Evolutionary conservation across 2,329 filamentous ascomycete species (phyloP), one percentile per base, ranked within the genome.

Genomic region (Xylariomycetidae sp.): DNA sequence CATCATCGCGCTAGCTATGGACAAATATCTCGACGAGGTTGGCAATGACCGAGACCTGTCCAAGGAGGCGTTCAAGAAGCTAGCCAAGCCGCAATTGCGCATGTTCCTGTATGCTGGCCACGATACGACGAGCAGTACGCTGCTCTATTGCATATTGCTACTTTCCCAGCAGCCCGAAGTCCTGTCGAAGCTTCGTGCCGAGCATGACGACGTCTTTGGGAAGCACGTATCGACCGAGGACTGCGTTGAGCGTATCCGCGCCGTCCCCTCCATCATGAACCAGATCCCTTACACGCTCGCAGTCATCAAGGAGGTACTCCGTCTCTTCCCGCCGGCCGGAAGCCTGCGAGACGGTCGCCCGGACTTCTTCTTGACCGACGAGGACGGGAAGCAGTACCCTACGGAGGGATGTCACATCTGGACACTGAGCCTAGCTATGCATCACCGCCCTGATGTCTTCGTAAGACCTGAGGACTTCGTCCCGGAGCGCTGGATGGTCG

Each of bases 121-220:
- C 45, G 79, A 83, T 42, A 81, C 79, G 0, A 78, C 73, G n/a
- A 71, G 68, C 17, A 75, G 78, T 28, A 75, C 69, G 6, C 53
- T 76, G 2, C 61, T 62, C 16, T 77, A 71, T 50, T 54, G 65
- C 6, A 59, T 67, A 23, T 23, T 23, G 20, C 20, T 74, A 39
- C 58, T 57, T 6, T 45, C 42, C 3, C 9, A 33, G 14, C 40
- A 55, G 6, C 44, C 47, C 2, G 35, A 43, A 4, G 34, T 33
- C 3, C 32, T 54, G 15, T 19, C 45, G 3, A 41, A 40, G 2
- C 28, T 61, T 2, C 45, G 50, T 14, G 25, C 34, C 2, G 47
- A 51, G 30, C 44, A 64, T 6, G 48, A 51, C 25, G 10, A 32
- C 7, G 41, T 51, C 1, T 44, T 53, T 16, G 46, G 48, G 6